A percentile compares a stretch with the other conserved stretches of the same genome.
Conservation (phyloP, 495 filamentous ascomycete species). For the Lasiosphaeria miniovina region DNA sequence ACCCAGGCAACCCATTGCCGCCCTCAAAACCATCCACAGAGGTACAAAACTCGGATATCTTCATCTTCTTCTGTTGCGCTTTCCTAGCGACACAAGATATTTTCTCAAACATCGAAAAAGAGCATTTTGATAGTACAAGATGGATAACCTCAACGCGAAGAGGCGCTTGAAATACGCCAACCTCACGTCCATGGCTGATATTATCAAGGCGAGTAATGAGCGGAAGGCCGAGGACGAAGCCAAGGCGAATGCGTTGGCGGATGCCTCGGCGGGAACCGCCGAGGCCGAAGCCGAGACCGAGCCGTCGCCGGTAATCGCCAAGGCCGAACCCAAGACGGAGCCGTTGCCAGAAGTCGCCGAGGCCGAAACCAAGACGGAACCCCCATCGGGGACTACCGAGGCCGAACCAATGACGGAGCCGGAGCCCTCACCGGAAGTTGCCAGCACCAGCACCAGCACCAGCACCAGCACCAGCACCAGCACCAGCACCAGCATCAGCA, state of each 20-base stretch:
- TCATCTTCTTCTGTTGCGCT: neutral
- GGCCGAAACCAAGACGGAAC: no score
- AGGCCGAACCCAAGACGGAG: neutral
- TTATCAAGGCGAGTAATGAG: neutral
- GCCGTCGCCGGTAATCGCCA: neutral
- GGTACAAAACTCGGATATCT: neutral
- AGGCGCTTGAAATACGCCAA: constrained; percentile 1
- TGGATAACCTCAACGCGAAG: constrained; percentile 5
- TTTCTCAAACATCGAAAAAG: neutral
- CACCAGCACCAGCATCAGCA: no score
- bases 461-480: no score
- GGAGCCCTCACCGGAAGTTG: neutral
- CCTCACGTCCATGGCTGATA: neutral
- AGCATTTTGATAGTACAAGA: neutral
- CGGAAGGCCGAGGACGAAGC: neutral
- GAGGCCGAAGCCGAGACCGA: neutral
- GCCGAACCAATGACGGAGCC: neutral
- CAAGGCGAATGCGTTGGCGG: neutral
- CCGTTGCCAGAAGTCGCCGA: neutral
- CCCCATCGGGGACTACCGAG: no score
- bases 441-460: neutral
- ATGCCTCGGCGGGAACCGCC: no score
- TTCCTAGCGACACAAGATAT: neutral
- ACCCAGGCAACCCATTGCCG: neutral
- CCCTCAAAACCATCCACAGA: neutral